Evolutionary conservation across 1,284 basidiomycete genomes (phyloP).

Genomic region (Ceratobasidium sp.): DNA sequence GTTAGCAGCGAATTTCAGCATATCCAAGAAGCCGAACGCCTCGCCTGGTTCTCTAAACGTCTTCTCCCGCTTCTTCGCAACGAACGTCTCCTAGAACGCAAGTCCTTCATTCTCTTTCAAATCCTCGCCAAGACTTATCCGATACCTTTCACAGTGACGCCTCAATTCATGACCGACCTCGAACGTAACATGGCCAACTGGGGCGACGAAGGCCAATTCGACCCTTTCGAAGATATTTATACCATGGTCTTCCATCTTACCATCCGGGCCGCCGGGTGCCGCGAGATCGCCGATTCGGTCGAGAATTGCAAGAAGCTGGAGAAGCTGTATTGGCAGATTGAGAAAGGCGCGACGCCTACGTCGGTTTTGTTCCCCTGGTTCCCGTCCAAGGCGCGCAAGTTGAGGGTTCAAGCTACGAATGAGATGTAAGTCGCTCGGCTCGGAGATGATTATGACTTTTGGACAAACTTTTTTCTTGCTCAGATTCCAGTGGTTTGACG

Average conservation of each 20-base stretch:
- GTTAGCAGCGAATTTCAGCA: neutral
- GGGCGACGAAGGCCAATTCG: constrained; percentile 21
- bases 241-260: constrained; percentile 27
- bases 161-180: constrained; percentile 25
- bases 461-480: neutral
- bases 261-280: constrained; percentile 16
- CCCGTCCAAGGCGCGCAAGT: constrained; percentile 14
- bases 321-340: constrained; percentile 32
- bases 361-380: constrained; percentile 15
- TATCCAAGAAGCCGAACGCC: constrained; percentile 4
- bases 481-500: constrained; percentile 27
- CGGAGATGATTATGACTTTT: neutral
- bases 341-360: constrained; percentile 12
- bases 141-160: neutral
- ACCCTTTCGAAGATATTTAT: constrained; percentile 22
- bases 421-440: constrained; percentile 8
- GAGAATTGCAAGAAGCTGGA: constrained; percentile 28
- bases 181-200: constrained; percentile 31
- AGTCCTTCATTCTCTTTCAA: neutral
- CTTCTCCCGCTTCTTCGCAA: constrained; percentile 7
- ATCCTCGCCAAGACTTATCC: neutral
- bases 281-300: constrained; percentile 26
- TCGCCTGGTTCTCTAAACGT: neutral
- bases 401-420: constrained; percentile 2
- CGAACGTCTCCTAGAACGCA: constrained; percentile 18